Evolutionary conservation across 225 moss, liverwort and hornwort species (phyloP).

Genomic region (Physcomitrium patens): DNA sequence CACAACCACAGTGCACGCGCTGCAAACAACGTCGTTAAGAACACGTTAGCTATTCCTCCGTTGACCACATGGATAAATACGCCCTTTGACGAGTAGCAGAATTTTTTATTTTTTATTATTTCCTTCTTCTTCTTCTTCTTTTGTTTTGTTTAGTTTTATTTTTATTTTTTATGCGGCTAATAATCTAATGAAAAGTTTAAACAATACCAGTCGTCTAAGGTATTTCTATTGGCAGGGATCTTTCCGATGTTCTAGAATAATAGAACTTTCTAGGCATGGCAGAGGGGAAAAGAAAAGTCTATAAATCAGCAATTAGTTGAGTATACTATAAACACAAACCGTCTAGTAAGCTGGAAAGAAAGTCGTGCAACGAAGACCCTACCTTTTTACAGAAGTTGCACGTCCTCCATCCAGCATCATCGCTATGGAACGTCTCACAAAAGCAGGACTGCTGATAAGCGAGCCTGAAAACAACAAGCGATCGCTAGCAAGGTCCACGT

Average conservation of each 20-base stretch:
- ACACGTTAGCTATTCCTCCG: slow-evolving; percentile 13
- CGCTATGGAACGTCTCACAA: slow-evolving; percentile 89
- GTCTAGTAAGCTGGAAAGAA: background rate
- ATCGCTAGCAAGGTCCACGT: background rate
- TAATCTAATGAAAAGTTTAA: too few relatives aligned
- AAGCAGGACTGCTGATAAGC: slow-evolving; percentile 60
- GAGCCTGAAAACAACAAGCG: slow-evolving; percentile 34
- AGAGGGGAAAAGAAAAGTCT: too few relatives aligned
- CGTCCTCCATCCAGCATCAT: slow-evolving; percentile 96
- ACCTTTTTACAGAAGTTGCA: slow-evolving; percentile 98
- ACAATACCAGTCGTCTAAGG: too few relatives aligned
- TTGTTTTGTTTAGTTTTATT: too few relatives aligned
- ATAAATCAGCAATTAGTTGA: too few relatives aligned
- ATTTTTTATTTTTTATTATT: too few relatives aligned
- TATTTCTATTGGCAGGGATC: background rate
- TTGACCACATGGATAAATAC: background rate
- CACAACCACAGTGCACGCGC: slow-evolving; percentile 97
- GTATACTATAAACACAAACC: background rate
- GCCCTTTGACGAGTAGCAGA: background rate
- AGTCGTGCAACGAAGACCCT: background rate
- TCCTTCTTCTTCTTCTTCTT: too few relatives aligned
- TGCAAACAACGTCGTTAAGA: slow-evolving; percentile 42
- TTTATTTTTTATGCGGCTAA: too few relatives aligned
- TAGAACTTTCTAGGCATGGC: too few relatives aligned
- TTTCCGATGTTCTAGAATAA: background rate